These are phyloP conservation scores for Suillus subalutaceus DNA, from an alignment of 768 basidiomycete species.

Conservation along the genomic window DNA sequence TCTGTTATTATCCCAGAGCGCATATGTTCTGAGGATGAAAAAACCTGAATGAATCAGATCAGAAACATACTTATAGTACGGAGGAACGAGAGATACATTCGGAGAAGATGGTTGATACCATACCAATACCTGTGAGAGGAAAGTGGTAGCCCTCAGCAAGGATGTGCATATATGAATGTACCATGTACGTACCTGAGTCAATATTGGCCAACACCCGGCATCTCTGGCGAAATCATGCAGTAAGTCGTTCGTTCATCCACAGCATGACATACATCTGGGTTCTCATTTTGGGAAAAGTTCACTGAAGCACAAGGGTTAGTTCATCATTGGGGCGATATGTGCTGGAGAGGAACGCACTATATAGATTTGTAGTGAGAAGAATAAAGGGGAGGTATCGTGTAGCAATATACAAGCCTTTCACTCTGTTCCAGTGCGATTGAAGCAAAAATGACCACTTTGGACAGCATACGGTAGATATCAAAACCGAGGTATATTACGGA, in stretches of 20 bases:
- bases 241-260: background rate
- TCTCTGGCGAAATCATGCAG: background rate
- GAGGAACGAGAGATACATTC: background rate
- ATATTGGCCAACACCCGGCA: background rate
- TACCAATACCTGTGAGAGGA: background rate
- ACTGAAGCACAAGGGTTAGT: background rate
- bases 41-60: background rate
- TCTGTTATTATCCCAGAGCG: background rate
- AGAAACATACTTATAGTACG: background rate
- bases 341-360: background rate
- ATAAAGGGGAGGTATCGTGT: background rate
- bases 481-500: background rate
- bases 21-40: background rate
- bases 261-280: background rate
- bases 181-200: background rate
- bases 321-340: background rate
- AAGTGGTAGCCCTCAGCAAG: background rate
- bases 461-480: no score
- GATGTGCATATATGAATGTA: background rate
- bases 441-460: background rate
- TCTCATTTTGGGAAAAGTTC: background rate
- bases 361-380: background rate
- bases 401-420: background rate
- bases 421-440: background rate
- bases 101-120: background rate